These are phyloP conservation scores for Urostyla sp. DNA, from an alignment of 73 alveolate genomes.

Conservation along the genomic window DNA sequence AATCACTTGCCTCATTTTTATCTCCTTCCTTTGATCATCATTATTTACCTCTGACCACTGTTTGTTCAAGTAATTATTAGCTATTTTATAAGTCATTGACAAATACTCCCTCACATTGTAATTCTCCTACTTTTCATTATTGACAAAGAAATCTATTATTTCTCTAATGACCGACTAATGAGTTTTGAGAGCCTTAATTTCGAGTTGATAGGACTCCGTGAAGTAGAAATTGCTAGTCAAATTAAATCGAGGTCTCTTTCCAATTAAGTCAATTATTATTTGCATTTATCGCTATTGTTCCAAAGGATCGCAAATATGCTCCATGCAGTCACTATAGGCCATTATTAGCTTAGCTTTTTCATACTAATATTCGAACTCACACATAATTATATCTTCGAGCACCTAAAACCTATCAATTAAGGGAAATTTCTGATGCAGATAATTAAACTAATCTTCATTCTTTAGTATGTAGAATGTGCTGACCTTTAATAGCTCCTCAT, in stretches of 20 bases:
- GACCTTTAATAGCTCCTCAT: constrained; percentile 55
- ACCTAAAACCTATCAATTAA: constrained; percentile 59
- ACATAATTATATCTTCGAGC: constrained; percentile 26
- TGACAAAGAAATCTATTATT: constrained; percentile 42
- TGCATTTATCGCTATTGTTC: constrained; percentile 62
- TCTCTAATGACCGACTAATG: constrained; percentile 22
- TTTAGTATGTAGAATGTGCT: constrained; percentile 59
- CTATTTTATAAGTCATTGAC: constrained; percentile 51
- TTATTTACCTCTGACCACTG: constrained; percentile 62
- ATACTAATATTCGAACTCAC: constrained; percentile 60
- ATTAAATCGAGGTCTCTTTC: constrained; percentile 60
- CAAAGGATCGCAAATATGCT: constrained; percentile 63
- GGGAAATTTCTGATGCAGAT: constrained; percentile 42
- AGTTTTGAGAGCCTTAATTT: constrained; percentile 22
- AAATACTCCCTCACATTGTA: constrained; percentile 49
- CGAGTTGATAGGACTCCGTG: constrained; percentile 57
- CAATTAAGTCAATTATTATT: constrained; percentile 59
- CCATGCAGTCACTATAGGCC: constrained; percentile 46
- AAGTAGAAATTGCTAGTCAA: constrained; percentile 47
- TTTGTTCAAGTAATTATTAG: constrained; percentile 51
- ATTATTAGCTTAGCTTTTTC: constrained; percentile 58
- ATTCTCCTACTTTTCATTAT: constrained; percentile 38
- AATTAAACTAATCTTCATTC: constrained; percentile 52
- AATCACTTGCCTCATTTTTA: constrained; percentile 41
- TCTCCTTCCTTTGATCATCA: constrained; percentile 52